Evolutionary conservation across 257 asterid species (phyloP), one percentile per base, ranked within the genome.

Genomic region (Solanum pimpinellifolium): DNA sequence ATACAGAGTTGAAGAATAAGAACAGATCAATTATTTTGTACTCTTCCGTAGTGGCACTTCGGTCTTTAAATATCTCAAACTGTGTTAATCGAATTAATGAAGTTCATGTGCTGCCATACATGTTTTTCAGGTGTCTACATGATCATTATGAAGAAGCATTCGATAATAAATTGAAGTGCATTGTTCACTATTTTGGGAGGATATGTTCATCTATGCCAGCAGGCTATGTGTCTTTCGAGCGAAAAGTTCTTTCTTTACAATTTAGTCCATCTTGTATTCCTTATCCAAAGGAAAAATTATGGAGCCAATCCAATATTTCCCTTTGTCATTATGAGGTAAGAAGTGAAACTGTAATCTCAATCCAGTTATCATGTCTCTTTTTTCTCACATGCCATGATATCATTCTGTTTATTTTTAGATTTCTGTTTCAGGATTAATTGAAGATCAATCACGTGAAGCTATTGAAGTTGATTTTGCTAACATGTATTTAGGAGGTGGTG

Each of bases 401-500:
- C 20, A 7, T 87, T 77, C n/a, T 88, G 31, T 15, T 89, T 37
- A 83, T 88, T 85, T 89, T 27, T 89, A 96, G 99, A 98, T 93
- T 89, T 83, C 74, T 37, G 59, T 49, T 75, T 91, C 93, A 49
- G 97, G 98, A 68, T 91, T 94, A 81, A 96, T 96, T 73, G 98
- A 95, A 91, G 98, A 97, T 91, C 98, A 93, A 52, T 49, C 88
- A 44, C 42, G 60, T 47, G 98, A 95, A 85, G 96, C 95, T 86
- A 92, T 97, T 82, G 98, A 95, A 91, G 98, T 97, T 76, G 99
- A 97, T 92, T 95, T 97, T 69, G 99, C 99, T 46, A 97, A 95
- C 89, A 93, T 91, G 90, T 93, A 88, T 90, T 87, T 97, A 42
- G 99, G 99, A 74, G 99, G 99, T 88, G 99, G 99, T 72, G 98